Evolutionary conservation across 441 rosid species (phyloP).

Genomic region (Gossypium schwendimanii): DNA sequence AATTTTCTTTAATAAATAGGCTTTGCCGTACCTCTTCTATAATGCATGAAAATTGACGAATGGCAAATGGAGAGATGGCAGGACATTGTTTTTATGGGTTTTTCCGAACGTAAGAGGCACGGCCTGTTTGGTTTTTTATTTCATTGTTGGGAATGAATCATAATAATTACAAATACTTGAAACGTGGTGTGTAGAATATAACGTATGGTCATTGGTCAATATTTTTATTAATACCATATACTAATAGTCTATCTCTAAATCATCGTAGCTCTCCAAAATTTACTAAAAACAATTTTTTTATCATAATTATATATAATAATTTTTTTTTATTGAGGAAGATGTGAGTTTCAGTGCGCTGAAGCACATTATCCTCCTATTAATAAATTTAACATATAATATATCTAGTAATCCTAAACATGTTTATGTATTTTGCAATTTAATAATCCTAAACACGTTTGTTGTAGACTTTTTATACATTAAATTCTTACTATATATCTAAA

Average conservation of each 20-base stretch:
- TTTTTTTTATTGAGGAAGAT: too few species aligned
- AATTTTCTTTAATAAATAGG: not conserved
- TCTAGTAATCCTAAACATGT: too few species aligned
- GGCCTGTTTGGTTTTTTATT: not conserved
- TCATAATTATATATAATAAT: not conserved
- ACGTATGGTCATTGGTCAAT: too few species aligned
- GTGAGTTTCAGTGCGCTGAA: accelerated
- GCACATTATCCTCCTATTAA: too few species aligned
- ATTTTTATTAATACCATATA: not conserved
- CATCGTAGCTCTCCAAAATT: not conserved
- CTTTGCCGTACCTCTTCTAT: not conserved
- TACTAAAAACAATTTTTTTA: not conserved
- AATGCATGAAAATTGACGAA: not conserved
- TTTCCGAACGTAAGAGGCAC: not conserved
- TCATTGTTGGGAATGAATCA: not conserved
- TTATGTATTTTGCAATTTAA: too few species aligned
- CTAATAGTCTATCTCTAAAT: not conserved
- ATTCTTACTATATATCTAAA: too few species aligned
- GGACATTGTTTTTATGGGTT: not conserved
- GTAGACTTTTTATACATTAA: too few species aligned
- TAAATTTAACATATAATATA: too few species aligned
- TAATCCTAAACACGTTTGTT: too few species aligned
- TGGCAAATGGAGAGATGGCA: not conserved
- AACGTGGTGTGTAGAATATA: too few species aligned
- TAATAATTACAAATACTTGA: not conserved